phyloP scores from a whole-genome alignment of 2,329 filamentous ascomycete species.

The Fusarium proliferatum region DNA sequence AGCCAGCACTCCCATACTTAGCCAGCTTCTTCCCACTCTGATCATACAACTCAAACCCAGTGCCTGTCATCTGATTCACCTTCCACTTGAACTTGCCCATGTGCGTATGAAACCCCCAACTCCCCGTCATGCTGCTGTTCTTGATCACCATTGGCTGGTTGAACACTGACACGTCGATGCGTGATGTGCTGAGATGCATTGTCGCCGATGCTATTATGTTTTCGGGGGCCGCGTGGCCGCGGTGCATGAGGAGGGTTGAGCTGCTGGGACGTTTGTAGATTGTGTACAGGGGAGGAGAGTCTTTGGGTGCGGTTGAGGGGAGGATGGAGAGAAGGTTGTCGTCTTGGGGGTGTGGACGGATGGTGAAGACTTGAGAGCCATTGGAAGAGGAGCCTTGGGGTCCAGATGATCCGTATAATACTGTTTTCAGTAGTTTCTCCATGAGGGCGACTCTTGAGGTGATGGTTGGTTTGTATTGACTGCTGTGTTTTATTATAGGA shows the following conservation, averaged over 20 bases:
- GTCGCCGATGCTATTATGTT: conserved; percentile 33
- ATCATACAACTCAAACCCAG: conserved; percentile 33
- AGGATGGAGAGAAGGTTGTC: conserved; percentile 19
- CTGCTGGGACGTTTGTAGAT: conserved; percentile 21
- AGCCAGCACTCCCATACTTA: conserved; percentile 33
- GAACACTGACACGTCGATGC: conserved; percentile 30
- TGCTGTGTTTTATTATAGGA: too few species aligned
- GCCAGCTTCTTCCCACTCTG: conserved; percentile 28
- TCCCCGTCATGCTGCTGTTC: conserved; percentile 24
- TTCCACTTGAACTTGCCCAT: conserved; percentile 47
- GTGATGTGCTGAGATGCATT: conserved; percentile 32
- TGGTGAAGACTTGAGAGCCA: conserved; percentile 16
- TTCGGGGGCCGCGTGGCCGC: conserved; percentile 22
- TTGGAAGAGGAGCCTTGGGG: conserved; percentile 6
- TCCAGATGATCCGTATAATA: conserved; percentile 19
- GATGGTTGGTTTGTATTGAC: not conserved
- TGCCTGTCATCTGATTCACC: conserved; percentile 27
- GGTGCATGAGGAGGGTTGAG: conserved; percentile 31
- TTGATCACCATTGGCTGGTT: conserved; percentile 38
- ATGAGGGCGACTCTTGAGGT: not conserved
- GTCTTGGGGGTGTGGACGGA: conserved; percentile 18
- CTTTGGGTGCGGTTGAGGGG: conserved; percentile 19
- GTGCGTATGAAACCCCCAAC: conserved; percentile 26
- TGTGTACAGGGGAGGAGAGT: conserved; percentile 36
- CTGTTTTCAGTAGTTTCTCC: conserved; percentile 26